Percentiles rank a stretch among this genome's conserved stretches.
Conservation (phyloP, 345 rosid species). For the Cardiospermum halicacabum region DNA sequence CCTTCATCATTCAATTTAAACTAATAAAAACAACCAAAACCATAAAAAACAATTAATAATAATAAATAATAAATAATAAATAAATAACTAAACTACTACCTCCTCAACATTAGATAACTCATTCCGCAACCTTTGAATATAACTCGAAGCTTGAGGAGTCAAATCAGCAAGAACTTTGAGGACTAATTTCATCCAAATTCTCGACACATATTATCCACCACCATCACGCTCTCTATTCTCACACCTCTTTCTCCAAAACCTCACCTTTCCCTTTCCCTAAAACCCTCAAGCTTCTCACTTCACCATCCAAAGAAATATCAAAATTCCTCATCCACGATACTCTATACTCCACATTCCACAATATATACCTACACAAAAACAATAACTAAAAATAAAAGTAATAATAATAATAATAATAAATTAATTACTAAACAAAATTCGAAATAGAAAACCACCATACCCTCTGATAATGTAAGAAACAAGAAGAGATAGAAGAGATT, state of each 20-base stretch:
- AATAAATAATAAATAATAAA: too few relatives aligned
- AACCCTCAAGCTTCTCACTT: constrained; percentile 19
- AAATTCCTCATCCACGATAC: constrained; percentile 66
- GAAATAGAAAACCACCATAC: too few relatives aligned
- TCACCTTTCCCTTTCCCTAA: constrained; percentile 17
- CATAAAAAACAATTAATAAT: too few relatives aligned
- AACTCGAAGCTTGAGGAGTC: constrained; percentile 62
- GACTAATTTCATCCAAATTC: constrained; percentile 44
- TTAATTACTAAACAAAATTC: too few relatives aligned
- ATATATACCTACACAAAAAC: constrained; percentile 55
- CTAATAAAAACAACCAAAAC: too few relatives aligned
- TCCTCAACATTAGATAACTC: constrained; percentile 52
- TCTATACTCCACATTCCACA: constrained; percentile 95
- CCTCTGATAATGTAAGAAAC: constrained; percentile 81
- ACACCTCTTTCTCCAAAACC: constrained; percentile 23
- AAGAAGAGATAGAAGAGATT: constrained; percentile 66
- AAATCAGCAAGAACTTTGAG: constrained; percentile 61
- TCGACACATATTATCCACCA: constrained; percentile 23
- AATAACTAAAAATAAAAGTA: too few relatives aligned
- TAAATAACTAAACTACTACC: constrained; percentile 49
- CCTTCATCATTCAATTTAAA: too few relatives aligned
- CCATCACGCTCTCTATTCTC: constrained; percentile 27
- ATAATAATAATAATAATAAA: too few relatives aligned
- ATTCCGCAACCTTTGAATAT: constrained; percentile 54
- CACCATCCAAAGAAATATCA: constrained; percentile 37